Base-by-base conservation (phyloP, 345 rosid species). In the Aquilaria sinensis region DNA sequence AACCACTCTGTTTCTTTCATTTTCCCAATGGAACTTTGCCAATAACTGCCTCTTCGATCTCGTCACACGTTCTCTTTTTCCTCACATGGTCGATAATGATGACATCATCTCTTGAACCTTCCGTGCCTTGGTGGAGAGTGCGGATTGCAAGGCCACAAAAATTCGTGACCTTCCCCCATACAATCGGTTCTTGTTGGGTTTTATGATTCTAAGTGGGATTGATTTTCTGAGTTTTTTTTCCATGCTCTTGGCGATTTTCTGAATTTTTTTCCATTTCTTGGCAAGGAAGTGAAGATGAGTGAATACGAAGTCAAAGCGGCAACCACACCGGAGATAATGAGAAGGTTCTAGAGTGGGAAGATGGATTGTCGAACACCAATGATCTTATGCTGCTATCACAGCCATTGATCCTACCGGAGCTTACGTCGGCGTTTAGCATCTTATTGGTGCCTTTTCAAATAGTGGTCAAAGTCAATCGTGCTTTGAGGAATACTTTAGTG, bases 391-490 rank as follows among this genome's bases (percentile, higher is more conserved):
- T 97, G 13, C 78, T 95, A 29, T 84, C 83, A 1, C 88, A 85
- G 72, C 65, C 65, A 48, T 74, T 95, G 65, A 67, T 95, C 51
- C 90, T 97, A 0, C 74, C 74, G 66, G 88, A 81, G 64, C 90
- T 95, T 9, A 96, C 96, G 0, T 77, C 85, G 49, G 98, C 98
- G 15, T 95, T 95, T 72, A 84, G 97, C 47, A 81, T 95, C 64
- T 60, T 83, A 3, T 91, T 81, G 66, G 87, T 81, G 62, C 80
- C 83, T 9, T 67, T 51, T 61, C 78, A 80, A 31, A 80, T 92
- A 9, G 50, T 60, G 29, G 72, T 70, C 32, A 98, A 95, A 10
- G 96, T 91, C 63, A 78, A 74, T 63, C 90, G 79, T 1, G 99
- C 89, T 13, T 91, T 94, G 55, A 85, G 82, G 61, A 70, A 53